Percentiles rank a stretch among this genome's conserved stretches.
Evolutionary conservation across 1,139 yeast species (phyloP).

Genomic region (Meyerozyma carpophila): DNA sequence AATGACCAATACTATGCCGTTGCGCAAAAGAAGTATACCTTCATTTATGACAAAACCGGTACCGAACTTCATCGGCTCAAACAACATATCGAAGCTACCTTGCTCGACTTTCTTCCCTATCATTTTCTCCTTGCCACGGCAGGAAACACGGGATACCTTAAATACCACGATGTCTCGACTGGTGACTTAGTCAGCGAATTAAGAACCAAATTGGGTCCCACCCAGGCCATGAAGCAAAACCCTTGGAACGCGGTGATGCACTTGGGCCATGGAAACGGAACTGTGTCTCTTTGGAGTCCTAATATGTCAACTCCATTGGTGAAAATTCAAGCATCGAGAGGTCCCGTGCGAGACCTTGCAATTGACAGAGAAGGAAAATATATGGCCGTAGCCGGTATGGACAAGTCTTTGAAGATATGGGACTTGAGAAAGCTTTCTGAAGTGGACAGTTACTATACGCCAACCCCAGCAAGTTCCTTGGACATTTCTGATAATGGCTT

Average conservation of each 20-base stretch:
- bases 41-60: conserved; percentile 87
- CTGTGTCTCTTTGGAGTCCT: conserved; percentile 93
- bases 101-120: conserved; percentile 84
- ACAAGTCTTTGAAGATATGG: conserved; percentile 84
- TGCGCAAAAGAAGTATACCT: conserved; percentile 93
- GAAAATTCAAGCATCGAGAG: conserved; percentile 73
- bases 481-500: conserved; percentile 86
- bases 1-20: conserved; percentile 93
- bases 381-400: conserved; percentile 93
- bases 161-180: conserved; percentile 93
- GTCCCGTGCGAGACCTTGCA: conserved; percentile 83
- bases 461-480: conserved; percentile 79
- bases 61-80: conserved; percentile 87
- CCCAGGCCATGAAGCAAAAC: conserved; percentile 81
- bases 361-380: conserved; percentile 89
- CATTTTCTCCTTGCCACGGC: conserved; percentile 85
- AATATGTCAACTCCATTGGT: conserved; percentile 81
- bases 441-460: conserved; percentile 68
- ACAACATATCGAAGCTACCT: conserved; percentile 82
- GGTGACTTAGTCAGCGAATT: conserved; percentile 81
- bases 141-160: conserved; percentile 81
- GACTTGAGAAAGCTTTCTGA: conserved; percentile 82
- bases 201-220: conserved; percentile 86
- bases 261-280: conserved; percentile 90
- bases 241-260: conserved; percentile 96